Percentiles rank a stretch among this genome's conserved stretches.
These are phyloP conservation scores for Diplodia seriata DNA, from an alignment of 2,329 filamentous ascomycete genomes.

Conservation along the genomic window DNA sequence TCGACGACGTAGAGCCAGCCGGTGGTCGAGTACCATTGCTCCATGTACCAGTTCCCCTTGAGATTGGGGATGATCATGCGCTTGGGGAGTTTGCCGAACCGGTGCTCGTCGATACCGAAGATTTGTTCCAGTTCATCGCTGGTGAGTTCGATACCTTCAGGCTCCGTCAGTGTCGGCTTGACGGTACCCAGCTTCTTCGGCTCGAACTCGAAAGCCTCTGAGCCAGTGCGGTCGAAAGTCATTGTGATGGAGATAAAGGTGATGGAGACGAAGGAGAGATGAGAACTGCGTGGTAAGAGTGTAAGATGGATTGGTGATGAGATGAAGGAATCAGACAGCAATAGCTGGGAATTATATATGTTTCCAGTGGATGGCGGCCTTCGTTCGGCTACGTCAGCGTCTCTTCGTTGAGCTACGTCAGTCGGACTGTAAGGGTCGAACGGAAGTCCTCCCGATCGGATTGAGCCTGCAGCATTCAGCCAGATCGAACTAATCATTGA, in stretches of 20 bases:
- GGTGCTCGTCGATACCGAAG: background rate
- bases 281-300: background rate
- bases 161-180: background rate
- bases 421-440: background rate
- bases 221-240: constrained; percentile 1
- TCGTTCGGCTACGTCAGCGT: background rate
- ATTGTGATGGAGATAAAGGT: background rate
- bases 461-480: background rate
- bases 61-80: constrained; percentile 3
- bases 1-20: background rate
- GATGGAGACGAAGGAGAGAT: background rate
- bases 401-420: too few species aligned
- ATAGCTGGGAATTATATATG: background rate
- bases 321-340: background rate
- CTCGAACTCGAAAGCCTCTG: background rate
- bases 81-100: constrained; percentile 1
- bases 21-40: background rate
- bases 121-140: background rate
- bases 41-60: background rate
- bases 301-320: background rate
- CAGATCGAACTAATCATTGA: background rate
- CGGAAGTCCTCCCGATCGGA: background rate
- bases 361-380: background rate
- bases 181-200: background rate
- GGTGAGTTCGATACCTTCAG: background rate